Evolutionary conservation across 805 yeast species (phyloP).

Genomic region (Debaryomyces prosopidis): DNA sequence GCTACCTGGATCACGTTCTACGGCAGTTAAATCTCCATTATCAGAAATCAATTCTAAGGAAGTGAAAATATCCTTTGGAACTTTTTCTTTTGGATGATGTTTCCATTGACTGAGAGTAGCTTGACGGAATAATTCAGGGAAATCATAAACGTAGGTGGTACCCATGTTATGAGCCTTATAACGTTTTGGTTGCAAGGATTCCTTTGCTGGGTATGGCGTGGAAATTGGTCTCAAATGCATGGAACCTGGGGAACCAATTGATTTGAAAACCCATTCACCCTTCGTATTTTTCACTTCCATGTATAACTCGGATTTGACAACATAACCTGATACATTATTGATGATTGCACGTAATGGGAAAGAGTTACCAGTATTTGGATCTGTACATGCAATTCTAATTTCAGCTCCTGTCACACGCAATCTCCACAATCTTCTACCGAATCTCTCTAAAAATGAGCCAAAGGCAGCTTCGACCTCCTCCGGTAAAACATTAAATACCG

Average conservation of each 20-base stretch:
- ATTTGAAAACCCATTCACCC: conserved; percentile 97
- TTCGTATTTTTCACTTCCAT: conserved; percentile 89
- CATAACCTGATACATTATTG: conserved; percentile 95
- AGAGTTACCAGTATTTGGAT: conserved; percentile 81
- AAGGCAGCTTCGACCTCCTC: conserved; percentile 97
- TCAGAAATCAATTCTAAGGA: conserved; percentile 88
- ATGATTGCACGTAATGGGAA: conserved; percentile 97
- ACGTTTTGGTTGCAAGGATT: conserved; percentile 97
- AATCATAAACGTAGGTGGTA: conserved; percentile 96
- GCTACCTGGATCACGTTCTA: conserved; percentile 94
- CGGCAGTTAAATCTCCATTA: conserved; percentile 77
- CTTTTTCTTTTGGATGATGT: conserved; percentile 53
- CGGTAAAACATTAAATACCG: conserved; percentile 91
- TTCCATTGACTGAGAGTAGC: conserved; percentile 87
- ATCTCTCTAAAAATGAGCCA: conserved; percentile 96
- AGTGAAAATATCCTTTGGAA: conserved; percentile 77
- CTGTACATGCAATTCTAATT: conserved; percentile 92
- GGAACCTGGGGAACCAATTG: conserved; percentile 90
- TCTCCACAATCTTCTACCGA: conserved; percentile 96
- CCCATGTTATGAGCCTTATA: conserved; percentile 98
- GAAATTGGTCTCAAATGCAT: conserved; percentile 97
- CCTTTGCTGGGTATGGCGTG: conserved; percentile 97
- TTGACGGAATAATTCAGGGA: conserved; percentile 98
- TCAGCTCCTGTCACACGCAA: conserved; percentile 97
- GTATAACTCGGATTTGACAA: conserved; percentile 91